Evolutionary conservation across 2,329 filamentous ascomycete genomes (phyloP), one percentile per base, ranked within the genome.

Genomic region (Fusarium dlaminii): DNA sequence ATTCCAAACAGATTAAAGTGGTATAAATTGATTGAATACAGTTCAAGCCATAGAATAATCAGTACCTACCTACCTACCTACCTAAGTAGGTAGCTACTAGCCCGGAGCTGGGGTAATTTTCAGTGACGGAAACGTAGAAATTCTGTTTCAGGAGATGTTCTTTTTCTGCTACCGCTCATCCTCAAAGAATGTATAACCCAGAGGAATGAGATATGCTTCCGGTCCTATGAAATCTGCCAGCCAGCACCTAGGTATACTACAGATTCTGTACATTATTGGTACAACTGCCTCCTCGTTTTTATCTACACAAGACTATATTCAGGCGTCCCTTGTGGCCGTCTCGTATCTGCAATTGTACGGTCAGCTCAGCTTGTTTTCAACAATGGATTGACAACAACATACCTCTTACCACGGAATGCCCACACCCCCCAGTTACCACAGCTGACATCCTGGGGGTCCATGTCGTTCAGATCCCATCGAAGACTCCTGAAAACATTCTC

Each of bases 401-500:
- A 98, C 90, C 96, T 93, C 90, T 99, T 99, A 77, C 96, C 96
- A 84, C 96, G 90, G 86, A 99, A 99, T 20, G 93, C 95, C 94
- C 97, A 99, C 5, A 98, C 87, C 17, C 96, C 96, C 94, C 95
- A 99, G 83, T 99, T 99, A 63, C 96, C 96, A 79, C 94, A 97
- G 77, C 92, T 98, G 72, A 98, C 87, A 82, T 98, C 96, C 80
- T 97, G 94, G 12, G 96, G 95, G 81, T 98, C 96, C 73, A 96
- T 85, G 80, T 99, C 97, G 80, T 99, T 98, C 79, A 99, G 83
- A 84, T 99, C 97, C 97, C 97, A 99, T 78, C 96, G 88, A 81
- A 98, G 83, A 84, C 96, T 99, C 79, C 96, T 90, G 86, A 99
- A 99, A 22, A 88, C 88, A 80, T 99, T 99, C 87, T 98, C 95